Evolutionary conservation across 306 rosid genomes (phyloP), one percentile per base, ranked within the genome.

Genomic region (Quillaja saponaria): DNA sequence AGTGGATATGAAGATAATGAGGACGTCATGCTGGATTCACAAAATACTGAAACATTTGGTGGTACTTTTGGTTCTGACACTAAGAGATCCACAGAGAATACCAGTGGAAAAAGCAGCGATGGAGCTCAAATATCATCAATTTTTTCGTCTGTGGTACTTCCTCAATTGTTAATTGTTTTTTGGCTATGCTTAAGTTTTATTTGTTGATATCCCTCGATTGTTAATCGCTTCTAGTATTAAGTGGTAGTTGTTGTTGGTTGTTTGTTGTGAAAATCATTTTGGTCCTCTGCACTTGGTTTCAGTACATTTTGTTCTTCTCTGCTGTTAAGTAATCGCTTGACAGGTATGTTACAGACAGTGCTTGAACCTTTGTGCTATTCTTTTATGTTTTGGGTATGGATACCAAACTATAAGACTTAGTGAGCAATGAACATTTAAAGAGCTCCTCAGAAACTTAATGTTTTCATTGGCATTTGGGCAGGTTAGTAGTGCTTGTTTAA

Each of bases 21-120:
- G 67, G 94, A 82, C 50, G 49, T 59, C 16, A 52, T 73, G 64
- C 65, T 71, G 74, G 92, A 92, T 81, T 67, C 96, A 31, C 72
- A 34, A 54, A 84, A 89, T 66, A 68, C 75, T 64, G 95, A 89
- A 66, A 88, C 90, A 17, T 88, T 88, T 73, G 96, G 88, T 34
- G 81, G 54, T 75, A 60, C 82, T 10, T 69, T 82, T 56, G 85
- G 49, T 66, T 58, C 83, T 40, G 66, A 42, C 35, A 52, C 59
- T 17, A 71, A 63, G 67, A 68, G 73, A 34, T 76, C 82, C 38
- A 70, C 69, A 44, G 87, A 80, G 50, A 33, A 69, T 81, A 68
- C 68, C 41, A 71, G 73, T 66, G 85, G 76, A 61, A 76, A 81
- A 78, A 66, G 72, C 69, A 76, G 63, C 49, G 74, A 74, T 71